Conservation (phyloP, 177 flowering plant genomes). For the Tripterygium wilfordii region DNA sequence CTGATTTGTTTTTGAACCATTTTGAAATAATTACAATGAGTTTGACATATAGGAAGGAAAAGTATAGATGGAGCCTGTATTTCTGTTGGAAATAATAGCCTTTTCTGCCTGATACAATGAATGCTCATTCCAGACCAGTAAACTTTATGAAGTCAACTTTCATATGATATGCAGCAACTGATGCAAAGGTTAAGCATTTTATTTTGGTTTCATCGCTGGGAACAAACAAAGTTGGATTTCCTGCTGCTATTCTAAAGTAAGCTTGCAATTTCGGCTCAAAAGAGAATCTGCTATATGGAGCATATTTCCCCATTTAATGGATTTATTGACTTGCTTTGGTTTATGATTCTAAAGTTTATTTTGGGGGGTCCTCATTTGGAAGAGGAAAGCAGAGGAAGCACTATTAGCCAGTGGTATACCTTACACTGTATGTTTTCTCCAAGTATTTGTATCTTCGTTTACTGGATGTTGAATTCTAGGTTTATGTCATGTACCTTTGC, state of each 20-base stretch:
- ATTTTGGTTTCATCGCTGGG: constrained; percentile 87
- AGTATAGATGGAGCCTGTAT: too few relatives aligned
- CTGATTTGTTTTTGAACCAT: too few relatives aligned
- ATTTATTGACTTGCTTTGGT: constrained; percentile 1
- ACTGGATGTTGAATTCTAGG: too few relatives aligned
- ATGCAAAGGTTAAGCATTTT: constrained; percentile 73
- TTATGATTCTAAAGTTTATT: constrained; percentile 54
- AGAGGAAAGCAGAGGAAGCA: constrained; percentile 95
- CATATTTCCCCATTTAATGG: not conserved
- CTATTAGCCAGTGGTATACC: constrained; percentile 88
- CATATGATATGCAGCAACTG: constrained; percentile 60
- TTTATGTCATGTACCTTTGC: not conserved
- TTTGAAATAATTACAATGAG: too few relatives aligned
- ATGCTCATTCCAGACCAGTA: too few relatives aligned
- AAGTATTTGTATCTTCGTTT: too few relatives aligned
- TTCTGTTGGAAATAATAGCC: too few relatives aligned
- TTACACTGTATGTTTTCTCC: constrained; percentile 76
- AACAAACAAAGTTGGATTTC: constrained; percentile 91
- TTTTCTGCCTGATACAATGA: too few relatives aligned
- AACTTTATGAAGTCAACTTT: too few relatives aligned
- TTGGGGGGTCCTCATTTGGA: constrained; percentile 96
- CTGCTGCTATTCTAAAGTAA: constrained; percentile 96
- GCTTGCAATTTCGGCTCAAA: constrained; percentile 14
- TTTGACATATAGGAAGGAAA: too few relatives aligned
- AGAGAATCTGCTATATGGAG: not conserved